Conservation (phyloP, 2,329 filamentous ascomycete species). For the Aspergillus carbonarius region DNA sequence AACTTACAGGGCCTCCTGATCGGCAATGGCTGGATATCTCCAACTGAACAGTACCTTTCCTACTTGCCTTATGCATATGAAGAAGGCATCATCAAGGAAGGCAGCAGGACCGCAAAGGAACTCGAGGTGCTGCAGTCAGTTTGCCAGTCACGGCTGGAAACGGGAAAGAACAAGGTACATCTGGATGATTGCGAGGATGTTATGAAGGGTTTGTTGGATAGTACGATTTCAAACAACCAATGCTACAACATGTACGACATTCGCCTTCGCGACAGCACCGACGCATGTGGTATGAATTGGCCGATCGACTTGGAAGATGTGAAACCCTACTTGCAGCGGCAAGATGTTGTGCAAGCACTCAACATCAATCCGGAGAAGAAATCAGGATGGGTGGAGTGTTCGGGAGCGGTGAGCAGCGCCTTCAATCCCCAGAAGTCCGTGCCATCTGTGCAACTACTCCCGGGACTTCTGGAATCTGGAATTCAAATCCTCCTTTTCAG, state of each 20-base stretch:
- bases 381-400: conserved; percentile 90
- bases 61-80: conserved; percentile 82
- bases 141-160: conserved; percentile 64
- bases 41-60: conserved; percentile 81
- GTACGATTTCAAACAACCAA: conserved; percentile 57
- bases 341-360: conserved; percentile 76
- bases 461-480: conserved; percentile 69
- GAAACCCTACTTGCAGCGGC: conserved; percentile 77
- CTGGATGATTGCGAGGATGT: conserved; percentile 72
- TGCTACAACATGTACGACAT: conserved; percentile 99
- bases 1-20: conserved; percentile 83
- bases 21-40: conserved; percentile 96
- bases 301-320: conserved; percentile 78
- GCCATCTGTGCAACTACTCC: conserved; percentile 72
- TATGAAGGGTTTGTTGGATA: conserved; percentile 67
- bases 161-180: conserved; percentile 64
- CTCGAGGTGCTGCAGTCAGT: conserved; percentile 68
- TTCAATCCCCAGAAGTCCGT: conserved; percentile 71
- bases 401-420: conserved; percentile 68
- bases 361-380: conserved; percentile 80
- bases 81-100: conserved; percentile 68
- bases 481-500: conserved; percentile 85
- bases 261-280: conserved; percentile 74
- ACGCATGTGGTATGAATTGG: conserved; percentile 97
- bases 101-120: conserved; percentile 61